These are phyloP conservation scores for Penicillium rolfsii DNA, from an alignment of 2,329 filamentous ascomycete species.

Conservation along the genomic window DNA sequence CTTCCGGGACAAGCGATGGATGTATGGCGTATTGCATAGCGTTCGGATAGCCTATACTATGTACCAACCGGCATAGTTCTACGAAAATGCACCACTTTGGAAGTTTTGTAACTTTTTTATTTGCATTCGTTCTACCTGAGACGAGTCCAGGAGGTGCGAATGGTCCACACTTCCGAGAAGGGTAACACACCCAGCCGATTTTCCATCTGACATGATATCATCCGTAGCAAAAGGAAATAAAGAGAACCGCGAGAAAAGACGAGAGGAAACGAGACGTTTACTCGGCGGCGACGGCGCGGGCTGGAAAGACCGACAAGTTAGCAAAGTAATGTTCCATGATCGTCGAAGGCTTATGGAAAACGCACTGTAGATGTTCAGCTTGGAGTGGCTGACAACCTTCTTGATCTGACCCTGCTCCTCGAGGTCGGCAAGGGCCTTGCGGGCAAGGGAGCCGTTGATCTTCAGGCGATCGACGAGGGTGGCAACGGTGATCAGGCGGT, in stretches of 20 bases:
- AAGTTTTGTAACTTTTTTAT: constrained; percentile 39
- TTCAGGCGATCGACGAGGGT: constrained; percentile 99
- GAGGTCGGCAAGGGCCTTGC: constrained; percentile 84
- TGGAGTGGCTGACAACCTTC: constrained; percentile 94
- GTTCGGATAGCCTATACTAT: neutral
- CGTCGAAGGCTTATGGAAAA: constrained; percentile 30
- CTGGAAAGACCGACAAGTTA: constrained; percentile 28
- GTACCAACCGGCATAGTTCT: neutral
- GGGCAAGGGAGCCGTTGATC: constrained; percentile 98
- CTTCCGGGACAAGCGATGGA: neutral
- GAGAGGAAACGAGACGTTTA: constrained; percentile 42
- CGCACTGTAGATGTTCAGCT: constrained; percentile 97
- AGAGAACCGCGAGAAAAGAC: constrained; percentile 42
- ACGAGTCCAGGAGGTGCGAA: constrained; percentile 34
- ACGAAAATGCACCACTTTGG: neutral
- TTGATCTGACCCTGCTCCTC: constrained; percentile 99
- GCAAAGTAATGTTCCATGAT: neutral
- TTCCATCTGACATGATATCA: constrained; percentile 44
- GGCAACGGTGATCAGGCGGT: constrained; percentile 98
- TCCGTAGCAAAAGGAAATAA: constrained; percentile 41
- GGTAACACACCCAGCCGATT: constrained; percentile 44
- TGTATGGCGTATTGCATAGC: constrained; percentile 2
- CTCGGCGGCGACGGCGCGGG: constrained; percentile 51
- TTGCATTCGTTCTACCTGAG: constrained; percentile 40
- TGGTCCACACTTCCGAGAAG: constrained; percentile 36